Conservation (phyloP, 352 stramenopile species). For the Pythium periplocum region DNA sequence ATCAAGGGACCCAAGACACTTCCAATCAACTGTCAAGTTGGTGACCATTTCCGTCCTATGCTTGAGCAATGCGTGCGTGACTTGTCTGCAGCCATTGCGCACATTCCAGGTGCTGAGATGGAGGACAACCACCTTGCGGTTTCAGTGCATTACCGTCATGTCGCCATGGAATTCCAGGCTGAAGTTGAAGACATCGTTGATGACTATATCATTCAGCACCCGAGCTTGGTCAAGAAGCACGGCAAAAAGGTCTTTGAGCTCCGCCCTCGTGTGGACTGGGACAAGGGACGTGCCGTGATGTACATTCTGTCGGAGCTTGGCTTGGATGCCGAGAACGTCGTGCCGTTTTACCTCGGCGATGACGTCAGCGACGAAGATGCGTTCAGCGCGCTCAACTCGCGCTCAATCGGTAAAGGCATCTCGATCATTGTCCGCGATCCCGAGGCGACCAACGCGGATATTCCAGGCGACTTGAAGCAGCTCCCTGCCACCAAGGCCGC, state of each 20-base stretch:
- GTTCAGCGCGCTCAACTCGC: constrained; percentile 48
- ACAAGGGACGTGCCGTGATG: constrained; percentile 77
- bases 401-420: constrained; percentile 36
- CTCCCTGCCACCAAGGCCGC: constrained; percentile 41
- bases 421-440: constrained; percentile 63
- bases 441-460: constrained; percentile 34
- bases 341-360: constrained; percentile 81
- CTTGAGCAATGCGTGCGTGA: constrained; percentile 34
- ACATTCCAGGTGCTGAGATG: constrained; percentile 49
- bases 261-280: constrained; percentile 68
- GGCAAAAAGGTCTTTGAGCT: constrained; percentile 82
- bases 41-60: constrained; percentile 42
- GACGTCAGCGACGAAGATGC: constrained; percentile 78
- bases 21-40: constrained; percentile 54
- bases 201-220: constrained; percentile 45
- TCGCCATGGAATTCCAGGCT: constrained; percentile 22
- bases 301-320: constrained; percentile 65
- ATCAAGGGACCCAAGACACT: constrained; percentile 60
- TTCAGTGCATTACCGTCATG: constrained; percentile 75
- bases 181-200: constrained; percentile 87
- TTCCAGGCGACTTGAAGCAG: constrained; percentile 40
- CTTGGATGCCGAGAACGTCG: constrained; percentile 53
- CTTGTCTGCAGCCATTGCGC: constrained; percentile 29
- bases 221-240: constrained; percentile 53
- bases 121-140: constrained; percentile 79